A percentile compares a stretch with the other conserved stretches of the same genome.
These are phyloP conservation scores for Trichosporon inkin DNA, from an alignment of 1,284 basidiomycete genomes.

Conservation along the genomic window DNA sequence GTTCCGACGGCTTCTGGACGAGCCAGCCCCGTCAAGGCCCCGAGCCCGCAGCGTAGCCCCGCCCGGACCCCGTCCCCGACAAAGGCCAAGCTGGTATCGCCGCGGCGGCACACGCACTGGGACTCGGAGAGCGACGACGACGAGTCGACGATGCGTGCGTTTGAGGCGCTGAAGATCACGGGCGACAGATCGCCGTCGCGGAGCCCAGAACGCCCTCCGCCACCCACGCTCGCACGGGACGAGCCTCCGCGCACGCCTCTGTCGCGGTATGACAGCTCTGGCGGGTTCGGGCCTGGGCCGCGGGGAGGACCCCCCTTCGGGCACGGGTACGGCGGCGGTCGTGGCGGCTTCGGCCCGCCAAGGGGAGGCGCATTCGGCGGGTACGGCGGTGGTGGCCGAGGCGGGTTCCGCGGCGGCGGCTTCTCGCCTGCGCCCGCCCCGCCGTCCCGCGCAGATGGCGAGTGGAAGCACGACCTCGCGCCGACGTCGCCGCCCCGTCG, in stretches of 20 bases:
- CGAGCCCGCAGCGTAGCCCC: background rate
- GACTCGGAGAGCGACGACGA: slow-evolving; percentile 35
- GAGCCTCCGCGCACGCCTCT: too few species aligned
- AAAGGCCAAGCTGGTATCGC: background rate
- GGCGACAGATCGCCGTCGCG: background rate
- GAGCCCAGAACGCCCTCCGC: background rate
- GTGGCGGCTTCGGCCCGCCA: background rate
- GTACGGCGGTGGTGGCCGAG: background rate
- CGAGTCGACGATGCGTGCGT: slow-evolving; percentile 29
- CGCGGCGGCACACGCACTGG: slow-evolving; percentile 20
- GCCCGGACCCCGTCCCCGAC: background rate
- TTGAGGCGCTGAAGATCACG: slow-evolving; percentile 22
- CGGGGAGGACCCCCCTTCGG: too few species aligned
- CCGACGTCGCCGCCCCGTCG: background rate
- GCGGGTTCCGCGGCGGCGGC: background rate
- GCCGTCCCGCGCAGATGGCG: background rate
- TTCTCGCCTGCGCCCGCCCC: background rate
- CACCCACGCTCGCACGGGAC: background rate
- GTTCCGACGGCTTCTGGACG: too few species aligned
- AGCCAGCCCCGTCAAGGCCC: background rate
- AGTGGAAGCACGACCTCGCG: slow-evolving; percentile 3
- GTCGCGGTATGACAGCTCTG: too few species aligned
- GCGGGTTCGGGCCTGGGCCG: too few species aligned
- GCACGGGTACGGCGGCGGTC: too few species aligned
- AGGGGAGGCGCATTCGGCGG: too few species aligned